Evolutionary conservation across 2,329 filamentous ascomycete species (phyloP).

Genomic region (Fusarium avenaceum): DNA sequence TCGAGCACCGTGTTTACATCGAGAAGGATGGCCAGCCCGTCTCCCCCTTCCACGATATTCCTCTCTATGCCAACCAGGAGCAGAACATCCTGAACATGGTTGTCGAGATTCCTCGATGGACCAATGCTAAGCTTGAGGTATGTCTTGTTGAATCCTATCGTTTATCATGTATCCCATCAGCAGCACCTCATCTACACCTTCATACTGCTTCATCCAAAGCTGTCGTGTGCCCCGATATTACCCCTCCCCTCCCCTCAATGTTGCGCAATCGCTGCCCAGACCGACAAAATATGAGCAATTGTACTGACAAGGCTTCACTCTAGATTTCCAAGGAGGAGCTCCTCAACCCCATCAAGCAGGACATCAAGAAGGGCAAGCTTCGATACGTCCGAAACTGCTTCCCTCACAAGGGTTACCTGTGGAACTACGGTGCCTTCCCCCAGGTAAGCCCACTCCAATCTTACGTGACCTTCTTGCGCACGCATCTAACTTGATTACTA

Average conservation of each 20-base stretch:
- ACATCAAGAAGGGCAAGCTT: slow-evolving; percentile 99
- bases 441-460: slow-evolving; percentile 70
- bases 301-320: slow-evolving; percentile 43
- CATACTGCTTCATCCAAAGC: slow-evolving; percentile 10
- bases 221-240: slow-evolving; percentile 36
- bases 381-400: slow-evolving; percentile 99
- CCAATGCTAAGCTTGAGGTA: slow-evolving; percentile 99
- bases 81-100: slow-evolving; percentile 99
- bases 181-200: not conserved
- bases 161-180: not conserved
- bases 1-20: slow-evolving; percentile 97
- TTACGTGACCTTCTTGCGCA: slow-evolving; percentile 14
- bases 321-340: slow-evolving; percentile 99
- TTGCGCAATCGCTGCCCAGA: slow-evolving; percentile 27
- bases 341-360: slow-evolving; percentile 99
- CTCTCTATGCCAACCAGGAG: slow-evolving; percentile 96
- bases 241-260: slow-evolving; percentile 22
- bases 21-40: slow-evolving; percentile 96
- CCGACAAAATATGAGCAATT: slow-evolving; percentile 10
- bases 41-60: slow-evolving; percentile 98
- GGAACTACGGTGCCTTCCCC: slow-evolving; percentile 99
- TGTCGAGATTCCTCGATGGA: slow-evolving; percentile 99
- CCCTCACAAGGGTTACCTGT: slow-evolving; percentile 99
- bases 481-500: slow-evolving; percentile 55
- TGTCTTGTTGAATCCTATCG: slow-evolving; percentile 49